Base-by-base conservation (phyloP, 1,284 basidiomycete genomes). In the Cutaneotrichosporon cyanovorans region DNA sequence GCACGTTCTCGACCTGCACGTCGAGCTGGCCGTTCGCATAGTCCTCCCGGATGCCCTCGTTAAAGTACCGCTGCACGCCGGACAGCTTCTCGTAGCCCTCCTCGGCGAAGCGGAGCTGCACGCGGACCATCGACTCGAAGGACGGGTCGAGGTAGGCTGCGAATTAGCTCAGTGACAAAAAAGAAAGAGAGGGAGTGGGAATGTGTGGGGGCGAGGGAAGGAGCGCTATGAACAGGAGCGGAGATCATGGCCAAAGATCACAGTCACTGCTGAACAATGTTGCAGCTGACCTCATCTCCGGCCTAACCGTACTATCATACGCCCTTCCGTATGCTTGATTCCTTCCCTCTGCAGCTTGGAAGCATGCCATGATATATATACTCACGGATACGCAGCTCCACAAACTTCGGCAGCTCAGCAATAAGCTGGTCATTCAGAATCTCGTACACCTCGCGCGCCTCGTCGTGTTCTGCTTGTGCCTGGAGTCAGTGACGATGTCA, bases 1-100 rank as follows among this genome's bases (percentile, higher is more conserved):
- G 73, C 12, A 91, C 88, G 16, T 82, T 85, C 71, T 97, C 93
- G 11, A 93, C 89, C 78, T 98, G 91, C 31, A 85, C 84, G 68
- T 99, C 93, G 44, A 99, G 76, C 68, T 91, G 87, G 5, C 93
- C 93, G 43, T 90, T 88, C 19, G 95, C 93, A 65, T 99, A 99
- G 61, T 98, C 91, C 60, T 96, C 91, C 53, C 92, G 79, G 33
- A 95, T 88, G 53, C 76, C 83, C 38, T 95, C 90, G 3, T 80
- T 77, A 63, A 96, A 95, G 73, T 92, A 98, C 80, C 91, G 76
- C 71, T 99, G 95, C 4, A 98, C 95, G 37, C 89, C 85, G 37
- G 91, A 87, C 46, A 98, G 78, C 74, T 95, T 97, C 74, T 98
- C 92, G 68, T 99, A 99, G 0, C 89, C 95, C 61, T 97, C 92